phyloP scores from a whole-genome alignment of 139 green algal species.

The Nannochloris sp. region DNA sequence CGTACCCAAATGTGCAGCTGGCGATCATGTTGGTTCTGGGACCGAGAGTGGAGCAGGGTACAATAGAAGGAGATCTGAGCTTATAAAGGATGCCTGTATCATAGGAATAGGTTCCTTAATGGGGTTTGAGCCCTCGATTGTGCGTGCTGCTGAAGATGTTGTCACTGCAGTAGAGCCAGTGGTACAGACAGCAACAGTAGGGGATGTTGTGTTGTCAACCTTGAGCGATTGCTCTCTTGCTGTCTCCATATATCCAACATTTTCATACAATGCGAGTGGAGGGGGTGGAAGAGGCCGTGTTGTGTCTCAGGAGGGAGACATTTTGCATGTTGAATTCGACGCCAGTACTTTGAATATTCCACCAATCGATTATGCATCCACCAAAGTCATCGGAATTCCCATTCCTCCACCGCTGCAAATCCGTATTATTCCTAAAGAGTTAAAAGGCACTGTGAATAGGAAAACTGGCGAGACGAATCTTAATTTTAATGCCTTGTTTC shows the following conservation, averaged over 20 bases:
- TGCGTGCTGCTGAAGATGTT: no score
- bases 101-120: no score
- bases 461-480: conserved; percentile 53
- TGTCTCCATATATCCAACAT: conserved; percentile 45
- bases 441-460: conserved; percentile 58
- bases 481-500: conserved; percentile 55
- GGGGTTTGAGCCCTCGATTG: no score
- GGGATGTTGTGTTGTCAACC: conserved; percentile 23
- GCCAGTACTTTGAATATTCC: conserved; percentile 49
- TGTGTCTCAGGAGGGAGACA: conserved; percentile 4
- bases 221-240: conserved; percentile 38
- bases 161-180: no score
- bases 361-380: conserved; percentile 47
- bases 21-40: no score
- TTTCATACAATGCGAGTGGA: conserved; percentile 63
- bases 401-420: conserved; percentile 71
- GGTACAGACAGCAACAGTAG: neutral
- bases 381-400: conserved; percentile 57
- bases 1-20: no score
- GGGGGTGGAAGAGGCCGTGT: conserved; percentile 42
- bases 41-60: no score
- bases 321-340: conserved; percentile 22
- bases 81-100: no score
- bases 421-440: conserved; percentile 39
- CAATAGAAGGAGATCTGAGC: no score